Conservation (phyloP, 2,329 filamentous ascomycete genomes). For the Fonsecaea multimorphosa region DNA sequence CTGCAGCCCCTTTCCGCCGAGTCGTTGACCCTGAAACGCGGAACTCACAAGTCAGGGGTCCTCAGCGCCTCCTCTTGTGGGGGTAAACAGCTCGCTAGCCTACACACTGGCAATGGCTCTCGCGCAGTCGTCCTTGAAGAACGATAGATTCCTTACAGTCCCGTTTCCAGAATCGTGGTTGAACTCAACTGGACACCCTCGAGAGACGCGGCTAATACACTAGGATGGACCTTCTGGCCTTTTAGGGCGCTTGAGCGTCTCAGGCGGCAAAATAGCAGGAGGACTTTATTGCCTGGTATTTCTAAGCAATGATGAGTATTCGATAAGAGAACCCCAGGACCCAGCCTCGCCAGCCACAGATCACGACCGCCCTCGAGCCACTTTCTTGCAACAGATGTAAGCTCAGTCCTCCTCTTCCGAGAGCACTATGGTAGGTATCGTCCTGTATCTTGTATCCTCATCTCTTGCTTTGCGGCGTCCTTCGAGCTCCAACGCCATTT, state of each 20-base stretch:
- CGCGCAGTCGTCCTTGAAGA: background rate
- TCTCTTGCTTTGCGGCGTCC: constrained; percentile 32
- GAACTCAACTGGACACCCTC: background rate
- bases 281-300: constrained; percentile 12
- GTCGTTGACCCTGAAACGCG: constrained; percentile 23
- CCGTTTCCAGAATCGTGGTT: background rate
- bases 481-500: constrained; percentile 62
- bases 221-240: background rate
- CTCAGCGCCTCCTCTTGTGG: background rate
- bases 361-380: background rate
- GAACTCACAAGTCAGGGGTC: constrained; percentile 6
- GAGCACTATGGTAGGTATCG: constrained; percentile 34
- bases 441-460: constrained; percentile 24
- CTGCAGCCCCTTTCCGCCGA: constrained; percentile 21
- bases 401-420: constrained; percentile 36
- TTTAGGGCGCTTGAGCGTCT: background rate
- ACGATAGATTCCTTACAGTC: background rate
- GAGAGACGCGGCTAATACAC: background rate
- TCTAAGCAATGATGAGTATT: constrained; percentile 28
- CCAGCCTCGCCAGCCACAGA: constrained; percentile 7
- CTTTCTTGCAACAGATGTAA: background rate
- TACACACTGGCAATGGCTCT: background rate
- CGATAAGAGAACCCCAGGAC: background rate
- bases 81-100: no score
- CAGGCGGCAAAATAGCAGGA: background rate